phyloP scores from a whole-genome alignment of 148 eudicot genomes.

The Hydrangea macrophylla region DNA sequence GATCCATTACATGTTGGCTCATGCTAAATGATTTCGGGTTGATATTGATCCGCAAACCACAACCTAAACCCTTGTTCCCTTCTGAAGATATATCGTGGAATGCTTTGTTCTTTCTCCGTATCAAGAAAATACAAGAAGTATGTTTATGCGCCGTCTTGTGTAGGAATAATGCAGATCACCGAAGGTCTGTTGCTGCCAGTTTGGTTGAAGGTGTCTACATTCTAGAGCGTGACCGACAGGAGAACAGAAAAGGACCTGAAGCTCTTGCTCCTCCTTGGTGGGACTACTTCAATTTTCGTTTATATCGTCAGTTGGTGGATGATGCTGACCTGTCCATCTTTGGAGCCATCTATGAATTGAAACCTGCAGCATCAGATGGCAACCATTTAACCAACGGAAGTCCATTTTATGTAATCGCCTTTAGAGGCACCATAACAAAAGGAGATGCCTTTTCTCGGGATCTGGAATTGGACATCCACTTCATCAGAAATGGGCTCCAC shows the following conservation, averaged over 20 bases:
- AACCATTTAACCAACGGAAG: slow-evolving; percentile 21
- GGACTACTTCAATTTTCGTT: slow-evolving; percentile 65
- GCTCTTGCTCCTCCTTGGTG: slow-evolving; percentile 91
- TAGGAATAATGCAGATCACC: slow-evolving; percentile 76
- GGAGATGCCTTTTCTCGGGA: slow-evolving; percentile 69
- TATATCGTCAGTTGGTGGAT: slow-evolving; percentile 57
- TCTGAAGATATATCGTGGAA: background rate
- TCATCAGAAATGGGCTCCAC: slow-evolving; percentile 69
- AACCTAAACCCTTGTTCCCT: background rate
- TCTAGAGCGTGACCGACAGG: slow-evolving; percentile 82
- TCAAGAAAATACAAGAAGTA: background rate
- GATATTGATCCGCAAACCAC: background rate
- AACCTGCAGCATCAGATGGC: slow-evolving; percentile 26
- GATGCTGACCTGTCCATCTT: slow-evolving; percentile 71
- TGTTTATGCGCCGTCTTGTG: background rate
- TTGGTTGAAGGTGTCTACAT: slow-evolving; percentile 81
- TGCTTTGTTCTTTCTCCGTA: background rate
- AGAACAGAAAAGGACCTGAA: slow-evolving; percentile 42
- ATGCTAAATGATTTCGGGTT: background rate
- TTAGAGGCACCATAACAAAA: slow-evolving; percentile 82
- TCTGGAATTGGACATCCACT: slow-evolving; percentile 63
- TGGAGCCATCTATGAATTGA: slow-evolving; percentile 71
- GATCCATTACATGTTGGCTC: background rate
- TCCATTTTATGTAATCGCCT: slow-evolving; percentile 67
- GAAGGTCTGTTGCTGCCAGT: slow-evolving; percentile 77